Evolutionary conservation across 768 basidiomycete species (phyloP), one percentile per base, ranked within the genome.

Genomic region (Harrya chromipes): DNA sequence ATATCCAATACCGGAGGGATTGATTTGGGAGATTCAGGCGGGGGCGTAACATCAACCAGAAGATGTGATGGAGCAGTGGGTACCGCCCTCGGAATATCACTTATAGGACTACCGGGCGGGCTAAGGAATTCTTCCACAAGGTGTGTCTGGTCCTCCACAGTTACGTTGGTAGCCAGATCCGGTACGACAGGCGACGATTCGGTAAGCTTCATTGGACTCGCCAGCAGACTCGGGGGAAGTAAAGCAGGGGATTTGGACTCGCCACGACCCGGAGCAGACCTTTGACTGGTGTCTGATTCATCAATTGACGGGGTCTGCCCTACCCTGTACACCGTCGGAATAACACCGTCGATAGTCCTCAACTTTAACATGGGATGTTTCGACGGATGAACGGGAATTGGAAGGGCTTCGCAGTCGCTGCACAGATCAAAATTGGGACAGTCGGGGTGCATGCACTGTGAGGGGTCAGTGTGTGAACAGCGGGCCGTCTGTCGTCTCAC

Each of bases 341-440:
- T 64, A 14, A 74, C 62, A 4, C 79, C 74, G 16, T 77, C 76
- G 1, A 72, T 53, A 0, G 72, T 72, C 60, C 73, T 83, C 68
- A 94, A 72, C 79, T 92, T 94, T 60, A 92, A 63, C 62, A 94
- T 52, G 1, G 84, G 80, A 60, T 94, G 92, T 27, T 69, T 79
- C 12, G 64, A 50, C 0, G 89, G 87, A 63, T 94, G 91, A 12
- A 87, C 72, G 6, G 82, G 69, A 51, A 92, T 87, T 0, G 91
- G 91, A 49, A 81, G 75, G 6, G 89, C 83, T 69, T 93, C 91
- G 68, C 92, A 94, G 45, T 66, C 67, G 49, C 76, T 73, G 68
- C 91, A 94, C 16, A 94, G 74, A 60, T 94, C 92, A 57, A 83
- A 92, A 65, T 93, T 87, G 0, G 78, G 75, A 68, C 92, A 94